Evolutionary conservation across 2,329 filamentous ascomycete species (phyloP).

Genomic region (Fusarium camptoceras): DNA sequence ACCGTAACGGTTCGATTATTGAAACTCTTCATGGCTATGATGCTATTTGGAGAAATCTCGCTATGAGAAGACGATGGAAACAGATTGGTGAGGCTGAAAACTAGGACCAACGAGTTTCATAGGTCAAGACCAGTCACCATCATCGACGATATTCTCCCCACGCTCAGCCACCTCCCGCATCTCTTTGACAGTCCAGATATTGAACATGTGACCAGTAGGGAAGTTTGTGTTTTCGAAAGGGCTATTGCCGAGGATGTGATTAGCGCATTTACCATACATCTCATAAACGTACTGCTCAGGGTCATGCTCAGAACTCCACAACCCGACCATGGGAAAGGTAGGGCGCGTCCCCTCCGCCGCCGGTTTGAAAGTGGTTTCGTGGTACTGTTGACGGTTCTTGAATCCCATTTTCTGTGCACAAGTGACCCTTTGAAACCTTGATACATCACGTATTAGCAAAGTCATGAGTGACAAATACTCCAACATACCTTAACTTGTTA

Average conservation of each 20-base stretch:
- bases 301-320: neutral
- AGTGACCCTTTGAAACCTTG: neutral
- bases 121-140: neutral
- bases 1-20: no score
- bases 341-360: neutral
- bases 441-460: no score
- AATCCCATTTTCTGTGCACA: neutral
- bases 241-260: neutral
- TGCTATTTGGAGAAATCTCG: no score
- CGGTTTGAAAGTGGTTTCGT: neutral
- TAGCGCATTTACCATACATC: neutral
- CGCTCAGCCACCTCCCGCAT: neutral
- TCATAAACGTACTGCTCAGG: neutral
- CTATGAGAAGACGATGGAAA: no score
- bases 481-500: neutral
- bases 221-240: neutral
- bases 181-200: neutral
- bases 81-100: no score
- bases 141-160: neutral
- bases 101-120: no score
- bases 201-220: neutral
- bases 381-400: neutral
- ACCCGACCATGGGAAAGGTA: no score
- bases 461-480: fast-evolving
- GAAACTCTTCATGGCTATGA: no score